Base-by-base conservation (phyloP, 2,329 filamentous ascomycete genomes). In the Trichoderma sp. region DNA sequence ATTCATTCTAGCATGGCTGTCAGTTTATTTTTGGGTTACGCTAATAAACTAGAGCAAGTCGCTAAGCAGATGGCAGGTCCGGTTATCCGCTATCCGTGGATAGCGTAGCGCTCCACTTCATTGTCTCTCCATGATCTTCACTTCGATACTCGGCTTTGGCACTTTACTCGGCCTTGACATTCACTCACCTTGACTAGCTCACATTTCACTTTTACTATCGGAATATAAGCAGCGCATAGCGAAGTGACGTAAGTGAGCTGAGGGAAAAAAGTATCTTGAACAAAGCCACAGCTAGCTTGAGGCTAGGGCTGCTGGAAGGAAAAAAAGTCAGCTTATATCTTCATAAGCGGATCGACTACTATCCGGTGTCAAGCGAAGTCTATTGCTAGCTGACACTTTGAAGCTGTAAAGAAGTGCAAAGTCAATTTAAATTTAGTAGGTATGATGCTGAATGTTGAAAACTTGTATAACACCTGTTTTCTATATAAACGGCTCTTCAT, bases 401-500 rank as follows among this genome's bases (percentile, higher is more conserved):
- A 31, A 29, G 24, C 35, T 16, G 21, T 6, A 21, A 21, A 14
- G 24, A 64, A 40, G 19, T 43, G 16, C 6, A 43, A 55, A 64
- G 49, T 55, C 49, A 64, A 55, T 55, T 27, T 57, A 43, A 33
- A 21, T 57, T 57, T 57, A 56, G 62, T 8, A 43, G 8, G 6
- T 19, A 43, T 43, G 6, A 43, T 43, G 7, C 19, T 40, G 5
- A 14, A 8, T 19, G 8, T 19, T n/a, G 6, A n/a, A 43, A 43
- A 16, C 6, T 5, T 6, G 58, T 21, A 11, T 35, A 19, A 6
- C 16, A 19, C 6, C 37, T 37, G 13, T 35, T 16, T 58, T 58
- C 53, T 66, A 66, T 66, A 58, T 58, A 66, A 66, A 58, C 53
- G 35, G 27, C 63, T 58, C 37, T 66, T 52, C 37, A 49, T 66